Conservation (phyloP, 352 stramenopile genomes). For the Phytophthora cryptogea region DNA sequence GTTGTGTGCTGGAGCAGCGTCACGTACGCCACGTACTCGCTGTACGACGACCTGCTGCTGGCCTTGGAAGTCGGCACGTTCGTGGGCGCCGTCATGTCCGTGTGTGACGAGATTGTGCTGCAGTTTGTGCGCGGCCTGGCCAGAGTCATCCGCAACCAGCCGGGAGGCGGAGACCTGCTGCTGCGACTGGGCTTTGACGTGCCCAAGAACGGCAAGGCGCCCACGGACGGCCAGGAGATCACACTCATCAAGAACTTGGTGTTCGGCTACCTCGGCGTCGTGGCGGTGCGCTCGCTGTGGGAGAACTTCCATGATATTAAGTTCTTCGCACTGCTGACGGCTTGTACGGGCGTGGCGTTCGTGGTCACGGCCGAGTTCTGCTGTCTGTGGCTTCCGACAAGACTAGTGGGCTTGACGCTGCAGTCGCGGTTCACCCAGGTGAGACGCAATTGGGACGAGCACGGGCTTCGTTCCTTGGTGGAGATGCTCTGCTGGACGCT, state of each 20-base stretch:
- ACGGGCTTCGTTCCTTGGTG: slow-evolving; percentile 50
- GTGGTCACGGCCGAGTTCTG: slow-evolving; percentile 79
- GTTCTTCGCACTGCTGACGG: slow-evolving; percentile 70
- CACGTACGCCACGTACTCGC: slow-evolving; percentile 62
- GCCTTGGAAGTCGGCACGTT: slow-evolving; percentile 76
- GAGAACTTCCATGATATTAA: slow-evolving; percentile 74
- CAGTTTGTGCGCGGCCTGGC: slow-evolving; percentile 67
- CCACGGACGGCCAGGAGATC: slow-evolving; percentile 69
- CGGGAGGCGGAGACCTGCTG: slow-evolving; percentile 57
- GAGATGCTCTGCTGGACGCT: slow-evolving; percentile 71
- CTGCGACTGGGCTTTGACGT: slow-evolving; percentile 75
- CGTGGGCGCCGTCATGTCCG: slow-evolving; percentile 78
- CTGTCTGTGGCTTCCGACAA: slow-evolving; percentile 78
- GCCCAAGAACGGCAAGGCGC: slow-evolving; percentile 65
- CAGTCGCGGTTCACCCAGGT: slow-evolving; percentile 77
- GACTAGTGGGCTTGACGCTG: slow-evolving; percentile 68
- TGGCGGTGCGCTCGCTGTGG: slow-evolving; percentile 66
- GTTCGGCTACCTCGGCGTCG: slow-evolving; percentile 74
- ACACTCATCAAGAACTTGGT: slow-evolving; percentile 80
- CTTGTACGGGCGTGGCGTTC: slow-evolving; percentile 69
- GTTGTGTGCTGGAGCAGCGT: slow-evolving; percentile 74
- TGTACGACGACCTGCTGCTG: slow-evolving; percentile 61
- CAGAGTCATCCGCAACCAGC: slow-evolving; percentile 73
- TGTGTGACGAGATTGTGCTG: slow-evolving; percentile 79
- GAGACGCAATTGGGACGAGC: slow-evolving; percentile 60